Conservation (phyloP, 1,284 basidiomycete species). For the Malassezia cuniculi region DNA sequence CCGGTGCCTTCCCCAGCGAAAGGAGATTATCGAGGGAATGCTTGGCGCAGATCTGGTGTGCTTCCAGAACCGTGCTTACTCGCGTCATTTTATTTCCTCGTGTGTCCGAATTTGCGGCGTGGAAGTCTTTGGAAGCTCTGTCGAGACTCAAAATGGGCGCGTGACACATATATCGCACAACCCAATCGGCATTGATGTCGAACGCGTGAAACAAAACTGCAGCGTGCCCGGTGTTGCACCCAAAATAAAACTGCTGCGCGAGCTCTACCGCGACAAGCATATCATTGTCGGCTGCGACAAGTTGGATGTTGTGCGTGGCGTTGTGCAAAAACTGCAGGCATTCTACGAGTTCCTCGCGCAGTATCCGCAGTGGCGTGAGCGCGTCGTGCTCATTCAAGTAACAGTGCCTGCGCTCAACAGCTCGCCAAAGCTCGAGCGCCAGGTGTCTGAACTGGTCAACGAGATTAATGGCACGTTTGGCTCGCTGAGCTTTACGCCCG, state of each 20-base stretch:
- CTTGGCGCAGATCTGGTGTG: constrained; percentile 89
- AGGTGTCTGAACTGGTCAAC: constrained; percentile 84
- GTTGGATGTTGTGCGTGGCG: constrained; percentile 92
- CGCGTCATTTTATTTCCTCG: constrained; percentile 82
- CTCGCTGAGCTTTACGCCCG: constrained; percentile 84
- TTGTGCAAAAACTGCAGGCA: constrained; percentile 90
- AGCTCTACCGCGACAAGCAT: constrained; percentile 90
- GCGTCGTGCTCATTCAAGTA: constrained; percentile 62
- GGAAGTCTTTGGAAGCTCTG: constrained; percentile 62
- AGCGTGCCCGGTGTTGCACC: constrained; percentile 69
- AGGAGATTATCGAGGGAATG: constrained; percentile 93
- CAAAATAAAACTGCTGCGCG: constrained; percentile 70
- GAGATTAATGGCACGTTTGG: constrained; percentile 97
- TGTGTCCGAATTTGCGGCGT: constrained; percentile 93
- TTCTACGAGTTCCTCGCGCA: constrained; percentile 87
- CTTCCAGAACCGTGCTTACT: constrained; percentile 94
- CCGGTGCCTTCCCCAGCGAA: constrained; percentile 69
- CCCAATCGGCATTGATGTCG: constrained; percentile 93
- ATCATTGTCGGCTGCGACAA: constrained; percentile 99
- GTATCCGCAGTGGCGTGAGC: constrained; percentile 90
- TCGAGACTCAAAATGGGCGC: constrained; percentile 81
- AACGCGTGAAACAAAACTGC: constrained; percentile 70
- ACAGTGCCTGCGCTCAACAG: constrained; percentile 89
- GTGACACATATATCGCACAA: constrained; percentile 75
- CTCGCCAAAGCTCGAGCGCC: constrained; percentile 80